Conservation (phyloP, 192 early-diverging fungal species). For the Umbelopsis vinacea region DNA sequence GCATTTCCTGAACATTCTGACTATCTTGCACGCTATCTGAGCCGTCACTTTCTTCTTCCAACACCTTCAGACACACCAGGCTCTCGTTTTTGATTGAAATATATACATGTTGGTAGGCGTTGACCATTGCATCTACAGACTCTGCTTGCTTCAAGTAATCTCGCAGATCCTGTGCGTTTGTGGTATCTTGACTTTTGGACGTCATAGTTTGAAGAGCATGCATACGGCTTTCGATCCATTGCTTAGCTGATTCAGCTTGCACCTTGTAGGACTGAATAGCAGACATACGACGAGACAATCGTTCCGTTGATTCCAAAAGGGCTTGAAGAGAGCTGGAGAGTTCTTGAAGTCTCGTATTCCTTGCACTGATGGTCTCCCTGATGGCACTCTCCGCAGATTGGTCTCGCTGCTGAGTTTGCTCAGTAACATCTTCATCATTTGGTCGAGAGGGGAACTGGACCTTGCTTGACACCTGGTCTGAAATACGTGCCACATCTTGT, state of each 20-base stretch:
- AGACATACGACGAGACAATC: slow-evolving; percentile 34
- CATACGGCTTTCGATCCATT: slow-evolving; percentile 29
- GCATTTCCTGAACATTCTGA: slow-evolving; percentile 16
- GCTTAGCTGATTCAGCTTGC: slow-evolving; percentile 27
- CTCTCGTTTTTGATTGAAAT: slow-evolving; percentile 22
- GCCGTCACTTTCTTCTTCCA: slow-evolving; percentile 23
- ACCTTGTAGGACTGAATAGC: slow-evolving; percentile 29
- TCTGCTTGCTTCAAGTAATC: slow-evolving; percentile 24
- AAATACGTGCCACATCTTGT: slow-evolving; percentile 1
- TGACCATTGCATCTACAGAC: slow-evolving; percentile 26
- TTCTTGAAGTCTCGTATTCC: slow-evolving; percentile 25
- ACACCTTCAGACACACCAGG: slow-evolving; percentile 22
- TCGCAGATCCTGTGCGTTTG: neutral
- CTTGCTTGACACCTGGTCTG: neutral
- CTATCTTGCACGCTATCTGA: slow-evolving; percentile 7
- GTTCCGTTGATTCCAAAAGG: slow-evolving; percentile 32
- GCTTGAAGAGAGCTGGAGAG: slow-evolving; percentile 24
- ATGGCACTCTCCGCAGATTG: slow-evolving; percentile 33
- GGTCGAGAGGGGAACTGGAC: slow-evolving; percentile 30
- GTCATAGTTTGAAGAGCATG: neutral
- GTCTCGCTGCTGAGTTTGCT: slow-evolving; percentile 23
- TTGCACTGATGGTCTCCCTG: slow-evolving; percentile 29
- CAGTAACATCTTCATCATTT: neutral
- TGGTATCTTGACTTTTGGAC: neutral
- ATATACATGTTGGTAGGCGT: slow-evolving; percentile 23